Percentiles rank a stretch among this genome's conserved stretches.
Evolutionary conservation across 169 alveolate species (phyloP).

Genomic region (Babesia caballi): DNA sequence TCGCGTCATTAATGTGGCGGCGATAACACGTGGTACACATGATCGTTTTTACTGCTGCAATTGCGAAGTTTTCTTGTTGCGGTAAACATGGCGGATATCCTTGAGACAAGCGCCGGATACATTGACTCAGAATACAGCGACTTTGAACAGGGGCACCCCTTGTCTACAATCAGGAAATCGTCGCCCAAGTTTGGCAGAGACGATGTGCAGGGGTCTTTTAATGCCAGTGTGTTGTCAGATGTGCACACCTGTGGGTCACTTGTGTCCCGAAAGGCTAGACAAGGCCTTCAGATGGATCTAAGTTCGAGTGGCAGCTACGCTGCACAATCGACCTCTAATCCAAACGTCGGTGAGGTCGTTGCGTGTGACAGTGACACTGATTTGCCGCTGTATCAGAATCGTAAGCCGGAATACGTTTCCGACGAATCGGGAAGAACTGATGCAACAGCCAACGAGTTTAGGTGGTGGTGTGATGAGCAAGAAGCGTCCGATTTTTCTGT

Average conservation of each 20-base stretch:
- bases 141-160: conserved; percentile 31
- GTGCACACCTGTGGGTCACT: no score
- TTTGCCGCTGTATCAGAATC: not conserved
- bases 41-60: no score
- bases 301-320: no score
- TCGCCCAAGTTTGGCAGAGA: conserved; percentile 34
- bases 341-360: not conserved
- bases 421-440: conserved; percentile 9
- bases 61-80: no score
- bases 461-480: conserved; percentile 64
- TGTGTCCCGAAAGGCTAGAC: not conserved
- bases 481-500: conserved; percentile 22
- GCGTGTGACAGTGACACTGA: not conserved
- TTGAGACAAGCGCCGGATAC: conserved; percentile 60
- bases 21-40: no score
- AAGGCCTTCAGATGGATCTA: no score
- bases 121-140: conserved; percentile 65
- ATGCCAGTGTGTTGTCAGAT: conserved; percentile 16
- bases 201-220: not conserved
- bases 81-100: not conserved
- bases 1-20: no score
- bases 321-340: no score
- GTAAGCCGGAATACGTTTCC: not conserved
- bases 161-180: conserved; percentile 4
- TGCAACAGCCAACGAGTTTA: conserved; percentile 19